These are phyloP conservation scores for Macrolepiota fuliginosa DNA, from an alignment of 768 basidiomycete species.

Conservation along the genomic window DNA sequence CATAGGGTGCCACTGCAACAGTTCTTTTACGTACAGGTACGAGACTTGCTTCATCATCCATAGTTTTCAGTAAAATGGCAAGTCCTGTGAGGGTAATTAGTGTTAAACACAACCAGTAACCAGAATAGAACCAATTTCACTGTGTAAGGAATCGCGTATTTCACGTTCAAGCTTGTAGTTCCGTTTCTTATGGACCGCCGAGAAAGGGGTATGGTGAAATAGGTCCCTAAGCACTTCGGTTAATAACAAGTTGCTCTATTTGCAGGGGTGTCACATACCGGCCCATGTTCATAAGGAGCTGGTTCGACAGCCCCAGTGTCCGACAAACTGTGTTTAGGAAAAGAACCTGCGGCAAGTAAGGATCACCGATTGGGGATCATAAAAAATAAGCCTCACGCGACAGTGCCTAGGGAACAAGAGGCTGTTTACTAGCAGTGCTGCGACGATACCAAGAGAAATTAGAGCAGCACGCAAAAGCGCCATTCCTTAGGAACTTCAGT, in stretches of 20 bases:
- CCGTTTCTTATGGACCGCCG: slow-evolving; percentile 27
- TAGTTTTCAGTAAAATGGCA: slow-evolving; percentile 34
- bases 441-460: slow-evolving; percentile 44
- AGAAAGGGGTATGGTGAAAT: slow-evolving; percentile 24
- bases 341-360: slow-evolving; percentile 28
- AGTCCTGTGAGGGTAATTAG: slow-evolving; percentile 19
- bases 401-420: slow-evolving; percentile 46
- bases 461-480: slow-evolving; percentile 36
- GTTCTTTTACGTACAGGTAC: slow-evolving; percentile 36
- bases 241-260: not conserved
- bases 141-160: slow-evolving; percentile 38
- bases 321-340: slow-evolving; percentile 39
- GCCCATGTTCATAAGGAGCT: slow-evolving; percentile 41
- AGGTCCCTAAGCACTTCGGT: slow-evolving; percentile 27
- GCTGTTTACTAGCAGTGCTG: slow-evolving; percentile 41
- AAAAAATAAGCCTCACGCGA: slow-evolving; percentile 26
- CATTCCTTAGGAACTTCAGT: slow-evolving; percentile 27
- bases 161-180: slow-evolving; percentile 37
- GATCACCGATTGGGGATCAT: not conserved
- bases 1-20: not conserved
- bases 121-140: slow-evolving; percentile 14
- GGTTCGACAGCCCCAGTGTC: slow-evolving; percentile 35
- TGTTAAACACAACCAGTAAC: not conserved
- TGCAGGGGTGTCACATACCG: slow-evolving; percentile 26
- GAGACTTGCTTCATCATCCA: slow-evolving; percentile 47